Base-by-base conservation (phyloP, 2,329 filamentous ascomycete genomes). In the Lachnellula occidentalis region DNA sequence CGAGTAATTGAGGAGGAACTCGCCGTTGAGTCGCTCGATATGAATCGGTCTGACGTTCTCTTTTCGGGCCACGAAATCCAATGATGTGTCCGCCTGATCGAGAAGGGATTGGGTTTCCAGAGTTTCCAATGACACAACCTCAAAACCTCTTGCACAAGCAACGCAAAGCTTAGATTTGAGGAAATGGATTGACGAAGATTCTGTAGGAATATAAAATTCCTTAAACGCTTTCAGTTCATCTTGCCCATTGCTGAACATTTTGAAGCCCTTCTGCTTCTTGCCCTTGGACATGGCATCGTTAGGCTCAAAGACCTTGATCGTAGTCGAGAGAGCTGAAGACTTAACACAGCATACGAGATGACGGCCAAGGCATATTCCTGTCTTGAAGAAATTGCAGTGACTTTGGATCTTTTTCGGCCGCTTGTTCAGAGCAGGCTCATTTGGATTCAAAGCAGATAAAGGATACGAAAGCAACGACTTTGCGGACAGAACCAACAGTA, bases 231-330 rank as follows among this genome's bases (percentile, higher is more conserved):
- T 95, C 60, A 99, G 81, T 64, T 96, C 90, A 71, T 99, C 94
- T 70, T 96, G 92, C 8, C 91, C 90, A 61, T 82, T 86, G 58
- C 90, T 90, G 74, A 99, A 92, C 85, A 99, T 95, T 75, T 95
- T 96, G 57, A 99, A 86, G 17, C 94, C 92, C 66, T 92, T 94
- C 70, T 96, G 95, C 76, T 95, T 96, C 77, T 94, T 95, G 55
- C 89, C 90, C 75, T 92, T 94, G 52, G 88, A 87, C 79, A 95
- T 87, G 58, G 90, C 88, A 69, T 97, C 94, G 74, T 95, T 96
- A 1, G 94, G 94, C 73, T 99, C 92, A 72, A 90, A 97, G n/a
- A 97, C 94, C 74, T 97, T 97, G 77, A 99, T 96, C 2, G 92
- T 97, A 14, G 90, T 95, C 50, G 90, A 96, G 34, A 97, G 77